These are phyloP conservation scores for Jamesozyma piceae DNA, from an alignment of 805 yeast genomes.

Conservation along the genomic window DNA sequence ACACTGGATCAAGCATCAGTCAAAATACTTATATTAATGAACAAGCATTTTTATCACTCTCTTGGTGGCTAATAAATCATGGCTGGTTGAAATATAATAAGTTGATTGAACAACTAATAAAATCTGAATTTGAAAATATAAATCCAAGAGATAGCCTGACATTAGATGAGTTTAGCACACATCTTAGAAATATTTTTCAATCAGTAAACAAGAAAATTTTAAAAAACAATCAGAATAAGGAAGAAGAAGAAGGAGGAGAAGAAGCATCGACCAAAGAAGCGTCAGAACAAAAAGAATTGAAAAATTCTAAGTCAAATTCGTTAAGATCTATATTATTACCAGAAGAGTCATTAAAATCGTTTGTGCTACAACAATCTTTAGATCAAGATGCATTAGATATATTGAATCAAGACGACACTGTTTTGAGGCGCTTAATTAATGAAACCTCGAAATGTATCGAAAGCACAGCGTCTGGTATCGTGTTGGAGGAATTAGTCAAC, in stretches of 20 bases:
- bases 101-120: conserved; percentile 48
- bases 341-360: conserved; percentile 37
- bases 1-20: neutral
- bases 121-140: conserved; percentile 48
- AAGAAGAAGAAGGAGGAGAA: neutral
- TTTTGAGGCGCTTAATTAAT: conserved; percentile 32
- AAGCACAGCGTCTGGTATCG: conserved; percentile 20
- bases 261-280: conserved; percentile 15
- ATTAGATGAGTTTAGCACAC: conserved; percentile 46
- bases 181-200: conserved; percentile 32
- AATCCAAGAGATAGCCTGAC: conserved; percentile 68
- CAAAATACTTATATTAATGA: conserved; percentile 42
- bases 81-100: conserved; percentile 62
- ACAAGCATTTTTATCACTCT: conserved; percentile 74
- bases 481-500: conserved; percentile 23
- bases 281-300: conserved; percentile 26
- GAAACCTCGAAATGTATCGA: conserved; percentile 39
- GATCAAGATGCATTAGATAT: conserved; percentile 33
- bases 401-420: conserved; percentile 20
- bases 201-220: conserved; percentile 22
- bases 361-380: conserved; percentile 45
- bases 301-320: neutral
- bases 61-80: conserved; percentile 89
- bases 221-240: neutral
- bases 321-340: conserved; percentile 38